phyloP scores from a whole-genome alignment of 805 yeast genomes.

The Tetrapisispora nanseiensis region DNA sequence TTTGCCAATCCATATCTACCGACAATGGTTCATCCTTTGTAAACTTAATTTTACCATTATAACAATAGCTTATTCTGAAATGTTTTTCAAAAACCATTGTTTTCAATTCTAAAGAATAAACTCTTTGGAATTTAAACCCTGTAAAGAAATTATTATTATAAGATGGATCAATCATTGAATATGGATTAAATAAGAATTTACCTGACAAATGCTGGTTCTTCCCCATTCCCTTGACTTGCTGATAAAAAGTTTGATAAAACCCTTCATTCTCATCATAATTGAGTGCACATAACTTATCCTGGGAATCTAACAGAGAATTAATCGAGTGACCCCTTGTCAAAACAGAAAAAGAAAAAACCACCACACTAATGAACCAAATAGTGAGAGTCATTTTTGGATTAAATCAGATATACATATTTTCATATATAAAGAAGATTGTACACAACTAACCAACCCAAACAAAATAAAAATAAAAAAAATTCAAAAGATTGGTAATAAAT shows the following conservation, averaged over 20 bases:
- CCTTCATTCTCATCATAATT: slow-evolving; percentile 13
- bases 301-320: slow-evolving; percentile 7
- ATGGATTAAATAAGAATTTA: not conserved
- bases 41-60: slow-evolving; percentile 39
- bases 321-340: too few relatives aligned
- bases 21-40: slow-evolving; percentile 31
- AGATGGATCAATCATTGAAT: slow-evolving; percentile 5
- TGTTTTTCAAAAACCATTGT: slow-evolving; percentile 34
- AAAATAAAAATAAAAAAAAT: too few relatives aligned
- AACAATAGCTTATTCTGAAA: slow-evolving; percentile 42
- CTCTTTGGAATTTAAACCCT: slow-evolving; percentile 47
- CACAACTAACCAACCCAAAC: too few relatives aligned
- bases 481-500: too few relatives aligned
- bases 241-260: slow-evolving; percentile 9
- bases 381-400: too few relatives aligned
- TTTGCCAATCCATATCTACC: slow-evolving; percentile 41
- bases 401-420: too few relatives aligned
- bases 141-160: slow-evolving; percentile 12
- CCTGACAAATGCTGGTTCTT: slow-evolving; percentile 14
- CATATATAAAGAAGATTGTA: too few relatives aligned
- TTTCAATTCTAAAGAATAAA: slow-evolving; percentile 33
- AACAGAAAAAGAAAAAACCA: too few relatives aligned
- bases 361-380: too few relatives aligned
- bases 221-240: slow-evolving; percentile 11
- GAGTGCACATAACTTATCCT: slow-evolving; percentile 18